Evolutionary conservation across 2,329 filamentous ascomycete genomes (phyloP).

Genomic region (Ilyonectria mors-panacis): DNA sequence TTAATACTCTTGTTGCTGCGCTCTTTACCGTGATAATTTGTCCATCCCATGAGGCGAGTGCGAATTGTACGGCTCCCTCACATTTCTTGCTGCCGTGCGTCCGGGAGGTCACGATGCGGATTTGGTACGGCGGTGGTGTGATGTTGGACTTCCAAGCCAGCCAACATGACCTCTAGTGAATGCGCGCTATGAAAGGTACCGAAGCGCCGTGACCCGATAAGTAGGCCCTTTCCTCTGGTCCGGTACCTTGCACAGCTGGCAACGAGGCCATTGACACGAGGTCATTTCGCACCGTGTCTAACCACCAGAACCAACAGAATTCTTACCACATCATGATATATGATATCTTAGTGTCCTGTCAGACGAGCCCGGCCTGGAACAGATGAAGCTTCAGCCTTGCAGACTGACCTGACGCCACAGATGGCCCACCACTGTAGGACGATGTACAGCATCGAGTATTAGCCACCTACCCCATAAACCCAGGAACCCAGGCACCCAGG

Average conservation of each 20-base stretch:
- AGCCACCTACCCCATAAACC: not conserved
- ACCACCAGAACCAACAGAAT: not conserved
- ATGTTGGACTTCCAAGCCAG: not conserved
- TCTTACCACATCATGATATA: not conserved
- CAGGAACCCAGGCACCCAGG: not conserved
- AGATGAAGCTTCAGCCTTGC: conserved; percentile 6
- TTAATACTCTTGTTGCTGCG: not conserved
- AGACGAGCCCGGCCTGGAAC: not conserved
- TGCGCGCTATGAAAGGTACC: not conserved
- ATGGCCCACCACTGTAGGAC: not conserved
- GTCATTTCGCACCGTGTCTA: not conserved
- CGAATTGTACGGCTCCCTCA: not conserved
- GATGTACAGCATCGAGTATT: not conserved
- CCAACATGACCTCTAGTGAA: not conserved
- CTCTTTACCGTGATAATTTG: not conserved
- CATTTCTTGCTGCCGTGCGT: not conserved
- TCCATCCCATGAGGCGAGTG: not conserved
- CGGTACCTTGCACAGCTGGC: not conserved
- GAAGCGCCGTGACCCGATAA: not conserved
- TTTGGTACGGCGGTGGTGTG: not conserved
- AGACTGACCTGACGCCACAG: not conserved
- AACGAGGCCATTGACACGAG: not conserved
- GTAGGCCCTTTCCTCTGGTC: conserved; percentile 5
- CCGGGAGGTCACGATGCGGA: not conserved
- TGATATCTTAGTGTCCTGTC: not conserved